Base-by-base conservation (phyloP, 2,329 filamentous ascomycete species). In the Sphaceloma murrayae region DNA sequence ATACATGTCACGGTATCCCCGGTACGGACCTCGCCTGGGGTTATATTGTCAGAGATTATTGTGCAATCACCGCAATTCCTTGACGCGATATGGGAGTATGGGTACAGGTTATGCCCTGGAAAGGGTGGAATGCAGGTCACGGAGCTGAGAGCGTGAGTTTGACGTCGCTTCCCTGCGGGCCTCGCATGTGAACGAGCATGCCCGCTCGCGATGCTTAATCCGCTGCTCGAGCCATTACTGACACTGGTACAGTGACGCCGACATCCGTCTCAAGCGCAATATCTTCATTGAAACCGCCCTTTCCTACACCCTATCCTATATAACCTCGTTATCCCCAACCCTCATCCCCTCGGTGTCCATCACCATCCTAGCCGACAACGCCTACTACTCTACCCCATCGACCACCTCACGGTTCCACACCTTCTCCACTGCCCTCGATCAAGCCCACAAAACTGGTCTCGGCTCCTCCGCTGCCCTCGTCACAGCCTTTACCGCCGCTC, bases 391-490 rank as follows among this genome's bases (percentile, higher is more conserved):
- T 3, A 78, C 80, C 48, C 72, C 79, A 2, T 60, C 68, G 18
- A 46, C 50, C 62, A 46, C 59, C 68, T 48, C 52, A 11, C 77
- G 78, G 49, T 96, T 96, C 67, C 74, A 78, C 51, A 74, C 80
- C 59, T 94, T 94, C 65, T 73, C 75, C 32, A 80, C 89, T 11
- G 75, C 79, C 4, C 74, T 98, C 26, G 67, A 72, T 47, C 73
- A 80, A 50, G 88, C 89, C 11, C 83, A 95, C 72, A 98, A 98
- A 69, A 98, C 91, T 0, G 91, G 91, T 2, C 77, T 98, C 21
- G 91, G 91, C 47, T 95, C 88, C 8, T 95, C 88, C 1, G 91
- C 91, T 3, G 91, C 91, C 3, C 75, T 98, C 9, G 89, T 96
- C 22, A 96, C 91, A 1, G 74, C 88, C 30, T 76, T 98, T 30